Evolutionary conservation across 2,329 filamentous ascomycete genomes (phyloP).

Genomic region (Epichloe gansuensis): DNA sequence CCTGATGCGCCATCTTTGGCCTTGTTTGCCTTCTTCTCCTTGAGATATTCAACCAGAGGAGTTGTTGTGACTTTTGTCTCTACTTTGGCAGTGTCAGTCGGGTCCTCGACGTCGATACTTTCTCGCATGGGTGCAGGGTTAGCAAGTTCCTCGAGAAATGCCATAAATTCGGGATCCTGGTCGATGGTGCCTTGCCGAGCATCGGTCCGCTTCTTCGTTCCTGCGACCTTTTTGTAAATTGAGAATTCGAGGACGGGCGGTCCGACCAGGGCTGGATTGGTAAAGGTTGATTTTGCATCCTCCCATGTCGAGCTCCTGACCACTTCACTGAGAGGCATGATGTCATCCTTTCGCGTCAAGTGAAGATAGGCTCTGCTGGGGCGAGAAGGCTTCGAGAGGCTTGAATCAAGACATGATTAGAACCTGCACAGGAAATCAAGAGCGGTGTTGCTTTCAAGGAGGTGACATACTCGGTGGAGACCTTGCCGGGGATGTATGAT

Average conservation of each 20-base stretch:
- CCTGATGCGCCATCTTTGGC: constrained; percentile 37
- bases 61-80: constrained; percentile 62
- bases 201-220: constrained; percentile 62
- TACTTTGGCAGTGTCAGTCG: constrained; percentile 30
- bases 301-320: constrained; percentile 61
- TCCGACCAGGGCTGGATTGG: constrained; percentile 59
- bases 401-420: constrained; percentile 21
- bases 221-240: constrained; percentile 71
- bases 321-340: constrained; percentile 53
- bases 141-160: constrained; percentile 77
- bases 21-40: constrained; percentile 79
- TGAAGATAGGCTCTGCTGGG: constrained; percentile 76
- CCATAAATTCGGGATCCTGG: constrained; percentile 90
- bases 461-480: constrained; percentile 63
- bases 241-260: constrained; percentile 73
- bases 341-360: constrained; percentile 56
- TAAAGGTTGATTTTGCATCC: constrained; percentile 67
- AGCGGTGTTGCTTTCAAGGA: not conserved
- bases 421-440: constrained; percentile 2
- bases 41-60: constrained; percentile 77
- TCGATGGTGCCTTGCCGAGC: constrained; percentile 88
- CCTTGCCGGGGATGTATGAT: constrained; percentile 51
- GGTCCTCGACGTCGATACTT: constrained; percentile 27
- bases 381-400: constrained; percentile 71
- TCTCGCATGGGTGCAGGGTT: constrained; percentile 44